These are phyloP conservation scores for Cyclocybe aegerita DNA, from an alignment of 768 basidiomycete genomes.

Conservation along the genomic window DNA sequence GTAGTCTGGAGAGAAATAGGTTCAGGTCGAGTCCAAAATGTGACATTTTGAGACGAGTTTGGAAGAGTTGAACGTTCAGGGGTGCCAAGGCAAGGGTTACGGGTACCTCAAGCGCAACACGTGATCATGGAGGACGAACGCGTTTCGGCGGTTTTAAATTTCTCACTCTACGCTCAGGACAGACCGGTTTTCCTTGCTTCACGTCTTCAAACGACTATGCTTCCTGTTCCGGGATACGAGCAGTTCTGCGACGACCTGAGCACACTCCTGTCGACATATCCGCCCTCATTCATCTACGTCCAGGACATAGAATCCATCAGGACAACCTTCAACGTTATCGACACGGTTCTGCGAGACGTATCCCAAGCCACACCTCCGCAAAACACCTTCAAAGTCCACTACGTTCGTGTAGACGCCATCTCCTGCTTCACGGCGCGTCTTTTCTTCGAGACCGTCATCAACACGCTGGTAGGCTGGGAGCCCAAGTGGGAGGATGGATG, in stretches of 20 bases:
- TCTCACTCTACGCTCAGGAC: no score
- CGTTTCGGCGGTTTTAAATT: no score
- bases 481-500: constrained; percentile 63
- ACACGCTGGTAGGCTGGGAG: constrained; percentile 55
- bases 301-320: constrained; percentile 54
- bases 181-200: no score
- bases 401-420: constrained; percentile 52
- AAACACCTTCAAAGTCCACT: constrained; percentile 28
- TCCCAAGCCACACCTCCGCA: constrained; percentile 14
- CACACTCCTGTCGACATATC: constrained; percentile 35
- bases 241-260: constrained; percentile 30
- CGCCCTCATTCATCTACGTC: constrained; percentile 70
- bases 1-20: no score
- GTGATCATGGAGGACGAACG: no score
- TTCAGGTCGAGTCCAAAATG: no score
- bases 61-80: no score
- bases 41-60: no score
- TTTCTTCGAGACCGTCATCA: constrained; percentile 66
- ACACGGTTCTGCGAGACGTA: constrained; percentile 30
- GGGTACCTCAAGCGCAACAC: no score
- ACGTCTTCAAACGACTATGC: no score
- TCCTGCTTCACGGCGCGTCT: constrained; percentile 62
- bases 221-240: constrained; percentile 23
- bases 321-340: constrained; percentile 44
- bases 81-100: no score